These are phyloP conservation scores for Berberis vulgaris DNA, from an alignment of 164 flowering plant species.

Conservation along the genomic window DNA sequence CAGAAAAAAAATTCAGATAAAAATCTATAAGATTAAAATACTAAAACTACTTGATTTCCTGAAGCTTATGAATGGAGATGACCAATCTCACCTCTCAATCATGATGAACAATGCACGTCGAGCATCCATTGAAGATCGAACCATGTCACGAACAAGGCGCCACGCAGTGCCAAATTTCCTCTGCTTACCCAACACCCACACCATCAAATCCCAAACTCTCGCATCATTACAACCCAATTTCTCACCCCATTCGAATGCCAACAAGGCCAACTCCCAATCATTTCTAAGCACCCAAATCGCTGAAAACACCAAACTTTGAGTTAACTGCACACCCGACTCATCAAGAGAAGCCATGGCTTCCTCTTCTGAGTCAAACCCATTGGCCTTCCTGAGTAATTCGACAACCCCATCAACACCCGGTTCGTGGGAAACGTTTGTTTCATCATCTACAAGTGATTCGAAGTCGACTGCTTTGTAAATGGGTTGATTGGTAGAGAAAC, in stretches of 20 bases:
- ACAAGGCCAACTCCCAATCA: slow-evolving; percentile 63
- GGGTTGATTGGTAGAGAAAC: too few relatives aligned
- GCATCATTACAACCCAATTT: slow-evolving; percentile 28
- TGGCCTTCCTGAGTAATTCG: slow-evolving; percentile 24
- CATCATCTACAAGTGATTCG: too few relatives aligned
- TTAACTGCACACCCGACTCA: slow-evolving; percentile 32
- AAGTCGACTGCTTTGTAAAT: too few relatives aligned
- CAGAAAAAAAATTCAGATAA: too few relatives aligned
- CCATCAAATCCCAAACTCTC: slow-evolving; percentile 45
- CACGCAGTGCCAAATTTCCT: slow-evolving; percentile 63
- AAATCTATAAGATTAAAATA: too few relatives aligned
- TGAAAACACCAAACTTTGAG: slow-evolving; percentile 28
- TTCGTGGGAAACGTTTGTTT: too few relatives aligned
- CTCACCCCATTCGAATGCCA: slow-evolving; percentile 73
- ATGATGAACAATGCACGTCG: slow-evolving; percentile 48
- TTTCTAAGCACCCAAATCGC: slow-evolving; percentile 55
- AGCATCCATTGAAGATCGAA: slow-evolving; percentile 26
- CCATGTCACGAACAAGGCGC: slow-evolving; percentile 54
- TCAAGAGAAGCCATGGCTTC: slow-evolving; percentile 45
- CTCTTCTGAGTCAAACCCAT: slow-evolving; percentile 27
- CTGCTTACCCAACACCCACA: slow-evolving; percentile 66
- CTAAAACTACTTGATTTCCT: not conserved
- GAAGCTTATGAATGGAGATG: not conserved
- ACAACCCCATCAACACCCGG: slow-evolving; percentile 13
- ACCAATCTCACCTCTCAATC: slow-evolving; percentile 61